Conservation (phyloP, 345 rosid species). For the Zanthoxylum bungeanum region DNA sequence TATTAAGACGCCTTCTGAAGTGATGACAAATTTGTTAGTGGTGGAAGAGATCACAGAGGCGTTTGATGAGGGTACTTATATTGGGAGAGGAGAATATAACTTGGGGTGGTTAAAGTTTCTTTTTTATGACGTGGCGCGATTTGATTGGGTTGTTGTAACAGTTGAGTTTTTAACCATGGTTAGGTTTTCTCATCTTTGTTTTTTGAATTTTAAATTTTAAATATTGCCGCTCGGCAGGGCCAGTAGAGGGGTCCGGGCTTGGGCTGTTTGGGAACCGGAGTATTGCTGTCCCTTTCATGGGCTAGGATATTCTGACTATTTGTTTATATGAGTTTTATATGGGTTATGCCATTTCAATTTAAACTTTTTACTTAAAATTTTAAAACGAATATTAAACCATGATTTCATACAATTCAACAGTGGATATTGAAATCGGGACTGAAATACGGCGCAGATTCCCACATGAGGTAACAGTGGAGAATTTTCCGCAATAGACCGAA, state of each 20-base stretch:
- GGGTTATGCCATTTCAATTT: too few species aligned
- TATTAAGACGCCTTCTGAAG: constrained; percentile 59
- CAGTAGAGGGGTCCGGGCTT: background rate
- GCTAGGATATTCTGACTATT: background rate
- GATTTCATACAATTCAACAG: too few species aligned
- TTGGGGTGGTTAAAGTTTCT: constrained; percentile 6
- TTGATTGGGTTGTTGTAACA: constrained; percentile 16
- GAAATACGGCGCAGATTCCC: too few species aligned
- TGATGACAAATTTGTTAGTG: background rate
- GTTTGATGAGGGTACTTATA: constrained; percentile 24
- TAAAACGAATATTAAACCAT: too few species aligned
- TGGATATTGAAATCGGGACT: too few species aligned
- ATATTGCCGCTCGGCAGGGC: constrained; percentile 28
- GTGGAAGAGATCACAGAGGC: background rate
- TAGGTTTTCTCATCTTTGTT: constrained; percentile 5
- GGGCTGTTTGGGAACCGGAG: background rate
- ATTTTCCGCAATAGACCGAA: too few species aligned
- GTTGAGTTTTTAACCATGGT: constrained; percentile 11
- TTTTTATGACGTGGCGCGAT: constrained; percentile 27
- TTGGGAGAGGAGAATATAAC: background rate
- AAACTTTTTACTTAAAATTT: too few species aligned
- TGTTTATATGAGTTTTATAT: too few species aligned
- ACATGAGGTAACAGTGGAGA: too few species aligned
- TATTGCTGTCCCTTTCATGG: background rate
- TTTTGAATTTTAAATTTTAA: constrained; percentile 31